Evolutionary conservation across 1,139 yeast species (phyloP), one percentile per base, ranked within the genome.

Genomic region (Entelexis paramagnoliae): DNA sequence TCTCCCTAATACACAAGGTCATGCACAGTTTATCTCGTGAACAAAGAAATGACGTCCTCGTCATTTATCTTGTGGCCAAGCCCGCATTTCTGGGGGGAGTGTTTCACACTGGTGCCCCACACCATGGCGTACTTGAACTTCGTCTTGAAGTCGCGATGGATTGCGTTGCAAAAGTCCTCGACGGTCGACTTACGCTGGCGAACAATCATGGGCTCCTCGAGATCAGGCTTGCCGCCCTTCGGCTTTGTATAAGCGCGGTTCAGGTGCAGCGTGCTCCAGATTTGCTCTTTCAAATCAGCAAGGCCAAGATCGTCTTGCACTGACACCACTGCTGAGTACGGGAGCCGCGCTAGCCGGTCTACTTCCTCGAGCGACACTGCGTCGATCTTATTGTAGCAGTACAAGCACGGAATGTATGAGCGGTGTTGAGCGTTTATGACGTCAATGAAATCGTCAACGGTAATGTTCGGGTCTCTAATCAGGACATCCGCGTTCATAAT

Each of bases 81-180:
- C 0, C 98, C 97, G 72, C 97, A 89, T 65, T 88, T 88, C 64
- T 91, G 98, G 2, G 98, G 98, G 42, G 93, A 85, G 65, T 88
- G 96, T 66, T 91, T 91, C 7, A 96, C 85, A 50, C 94, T 83
- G 1, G 89, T 81, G 0, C 98, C 98, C 97, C 97, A 91, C 11
- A 91, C 96, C 62, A 88, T 70, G 0, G 97, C 97, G 66, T 88
- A 87, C 65, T 88, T 85, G 72, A 91, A 91, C 64, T 85, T 87
- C 61, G 83, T 81, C 63, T 88, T 88, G 75, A 91, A 84, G 61
- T 89, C 96, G 61, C 95, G 76, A 66, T 91, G 98, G 58, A 91
- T 83, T 13, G 93, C 77, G 65, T 91, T 93, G 72, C 98, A 91
- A 28, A 91, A 88, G 60, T 82, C 88, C 59, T 82, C 88, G 49